Conservation (phyloP, 257 asterid genomes). For the Solanum chiquidenum region DNA sequence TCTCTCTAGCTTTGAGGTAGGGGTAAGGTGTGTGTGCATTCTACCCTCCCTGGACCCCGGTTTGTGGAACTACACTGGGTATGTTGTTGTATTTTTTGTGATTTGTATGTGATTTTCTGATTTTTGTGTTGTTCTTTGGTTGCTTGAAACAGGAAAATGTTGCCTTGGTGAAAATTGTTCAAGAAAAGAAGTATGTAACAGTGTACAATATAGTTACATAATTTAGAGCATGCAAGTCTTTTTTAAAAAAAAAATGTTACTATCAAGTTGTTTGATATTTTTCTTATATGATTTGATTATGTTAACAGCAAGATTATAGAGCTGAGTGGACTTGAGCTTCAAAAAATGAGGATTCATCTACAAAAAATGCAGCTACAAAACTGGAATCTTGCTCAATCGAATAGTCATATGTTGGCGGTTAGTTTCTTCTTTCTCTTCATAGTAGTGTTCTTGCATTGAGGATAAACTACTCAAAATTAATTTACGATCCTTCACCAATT, state of each 20-base stretch:
- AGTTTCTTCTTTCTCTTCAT: slow-evolving; percentile 5
- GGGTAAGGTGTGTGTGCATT: neutral
- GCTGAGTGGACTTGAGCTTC: slow-evolving; percentile 62
- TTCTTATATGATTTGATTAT: neutral
- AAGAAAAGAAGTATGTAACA: slow-evolving; percentile 54
- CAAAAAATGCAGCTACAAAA: slow-evolving; percentile 83
- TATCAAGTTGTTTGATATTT: neutral
- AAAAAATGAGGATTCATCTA: slow-evolving; percentile 42
- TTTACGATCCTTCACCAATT: neutral
- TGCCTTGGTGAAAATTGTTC: slow-evolving; percentile 61
- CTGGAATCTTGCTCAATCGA: slow-evolving; percentile 78
- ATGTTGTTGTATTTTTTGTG: neutral
- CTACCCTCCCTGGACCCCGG: neutral
- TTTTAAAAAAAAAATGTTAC: neutral
- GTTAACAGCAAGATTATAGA: slow-evolving; percentile 68
- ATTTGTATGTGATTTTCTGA: neutral
- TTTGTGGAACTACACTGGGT: neutral
- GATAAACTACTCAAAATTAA: neutral
- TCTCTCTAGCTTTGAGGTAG: neutral
- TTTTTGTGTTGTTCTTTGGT: neutral
- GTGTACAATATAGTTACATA: neutral
- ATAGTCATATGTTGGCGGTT: slow-evolving; percentile 67
- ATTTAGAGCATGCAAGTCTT: too few relatives aligned
- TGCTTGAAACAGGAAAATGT: slow-evolving; percentile 56
- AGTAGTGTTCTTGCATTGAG: neutral